Evolutionary conservation across 2,329 filamentous ascomycete species (phyloP).

Genomic region (Onygenales sp.): DNA sequence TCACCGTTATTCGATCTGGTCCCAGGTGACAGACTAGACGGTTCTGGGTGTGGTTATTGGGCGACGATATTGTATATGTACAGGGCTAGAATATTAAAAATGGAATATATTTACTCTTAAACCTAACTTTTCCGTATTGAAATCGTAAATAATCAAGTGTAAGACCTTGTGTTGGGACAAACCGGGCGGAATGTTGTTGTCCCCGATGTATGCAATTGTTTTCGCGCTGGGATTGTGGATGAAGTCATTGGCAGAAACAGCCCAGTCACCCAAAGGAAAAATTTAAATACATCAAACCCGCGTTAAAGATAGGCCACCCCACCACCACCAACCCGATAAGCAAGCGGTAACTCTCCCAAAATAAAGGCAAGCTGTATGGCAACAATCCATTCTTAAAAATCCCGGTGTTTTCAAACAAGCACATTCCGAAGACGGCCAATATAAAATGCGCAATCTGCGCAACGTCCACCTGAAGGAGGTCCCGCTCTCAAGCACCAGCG

Average conservation of each 20-base stretch:
- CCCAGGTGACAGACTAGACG: neutral
- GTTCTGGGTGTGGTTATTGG: neutral
- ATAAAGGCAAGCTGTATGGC: neutral
- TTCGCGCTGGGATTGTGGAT: conserved; percentile 25
- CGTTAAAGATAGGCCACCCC: neutral
- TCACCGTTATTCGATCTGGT: neutral
- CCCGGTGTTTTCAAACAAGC: neutral
- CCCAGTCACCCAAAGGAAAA: conserved; percentile 7
- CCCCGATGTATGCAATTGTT: conserved; percentile 12
- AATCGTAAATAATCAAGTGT: too few relatives aligned
- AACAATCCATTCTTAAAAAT: neutral
- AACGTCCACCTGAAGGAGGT: conserved; percentile 63
- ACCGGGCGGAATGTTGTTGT: neutral
- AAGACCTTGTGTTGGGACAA: neutral
- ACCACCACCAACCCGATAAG: conserved; percentile 4
- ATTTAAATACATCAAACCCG: conserved; percentile 8
- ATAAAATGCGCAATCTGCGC: conserved; percentile 74
- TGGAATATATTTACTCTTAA: too few relatives aligned
- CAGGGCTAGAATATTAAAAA: conserved; percentile 26
- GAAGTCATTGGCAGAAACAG: conserved; percentile 31
- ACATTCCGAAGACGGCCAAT: neutral
- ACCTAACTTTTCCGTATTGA: too few relatives aligned
- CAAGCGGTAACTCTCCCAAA: neutral
- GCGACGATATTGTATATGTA: conserved; percentile 13
- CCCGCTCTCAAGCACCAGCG: conserved; percentile 41